Base-by-base conservation (phyloP, 495 filamentous ascomycete species). In the Aspergillus nidulans region DNA sequence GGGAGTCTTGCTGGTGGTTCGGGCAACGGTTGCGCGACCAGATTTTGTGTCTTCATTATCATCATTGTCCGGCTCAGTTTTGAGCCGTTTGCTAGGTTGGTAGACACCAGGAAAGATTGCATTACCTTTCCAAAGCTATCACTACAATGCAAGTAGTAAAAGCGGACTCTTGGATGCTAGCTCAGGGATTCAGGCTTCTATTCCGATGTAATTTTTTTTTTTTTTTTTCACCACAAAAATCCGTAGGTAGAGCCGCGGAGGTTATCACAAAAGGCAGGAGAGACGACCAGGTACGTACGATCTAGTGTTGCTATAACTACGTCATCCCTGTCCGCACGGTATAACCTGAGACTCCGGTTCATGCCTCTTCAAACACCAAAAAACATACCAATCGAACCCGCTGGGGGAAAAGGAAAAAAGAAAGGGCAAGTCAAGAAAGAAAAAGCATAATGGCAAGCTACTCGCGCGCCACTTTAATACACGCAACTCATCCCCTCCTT, bases 401-500 rank as follows among this genome's bases (percentile, higher is more conserved):
- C 26, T 28, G 4, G 4, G 41, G 43, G 19, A 20, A 28, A 49
- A 7, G 6, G 6, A 36, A 32, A 25, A 44, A 26, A 43, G 30
- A 16, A 40, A 53, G 1, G 34, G 5, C 23, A 47, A 52, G 6
- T 19, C 26, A 28, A 18, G 36, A 32, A 20, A 38, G 63, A 42
- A n/a, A 19, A 30, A 32, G 12, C 28, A 68, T 28, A 36, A 69
- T 67, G 65, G 16, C 49, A 24, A 6, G 8, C 15, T 34, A 34
- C 9, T 38, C 63, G 6, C 71, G 76, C 40, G 25, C 60, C 20
- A 46, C 63, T 20, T 72, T 85, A 56, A 72, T 78, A 38, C 30
- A 45, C 4, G 67, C 80, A 44, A 70, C 77, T 13, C 59, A 59
- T 6, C 20, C 70, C 40, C 79, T 85, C 63, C 77, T 75, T 60